Conservation (phyloP, 2,329 filamentous ascomycete genomes). For the Golovinomyces cichoracearum region DNA sequence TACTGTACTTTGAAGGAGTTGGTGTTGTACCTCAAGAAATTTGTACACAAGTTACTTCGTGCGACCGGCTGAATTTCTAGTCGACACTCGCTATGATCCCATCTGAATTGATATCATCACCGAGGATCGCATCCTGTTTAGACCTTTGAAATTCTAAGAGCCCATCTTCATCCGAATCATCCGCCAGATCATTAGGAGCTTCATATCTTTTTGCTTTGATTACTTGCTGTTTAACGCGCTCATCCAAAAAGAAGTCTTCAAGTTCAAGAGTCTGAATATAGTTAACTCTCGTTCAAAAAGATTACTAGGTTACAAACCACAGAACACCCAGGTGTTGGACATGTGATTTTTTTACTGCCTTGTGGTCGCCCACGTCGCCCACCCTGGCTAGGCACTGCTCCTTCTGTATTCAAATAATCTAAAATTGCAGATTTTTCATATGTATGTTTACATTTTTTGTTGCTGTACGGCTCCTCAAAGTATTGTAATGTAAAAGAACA, state of each 20-base stretch:
- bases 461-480: conserved; percentile 41
- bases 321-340: conserved; percentile 39
- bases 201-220: not conserved
- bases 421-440: conserved; percentile 42
- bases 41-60: no score
- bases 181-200: not conserved
- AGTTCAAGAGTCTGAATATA: conserved; percentile 20
- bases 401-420: conserved; percentile 17
- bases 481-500: conserved; percentile 42
- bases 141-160: no score
- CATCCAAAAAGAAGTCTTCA: not conserved
- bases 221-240: not conserved
- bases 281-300: not conserved
- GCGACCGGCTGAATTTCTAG: no score
- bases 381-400: conserved; percentile 2
- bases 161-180: not conserved
- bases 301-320: conserved; percentile 19
- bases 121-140: no score
- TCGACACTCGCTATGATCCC: no score
- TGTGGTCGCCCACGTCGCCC: not conserved
- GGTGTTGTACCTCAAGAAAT: no score
- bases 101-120: no score
- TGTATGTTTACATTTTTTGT: conserved; percentile 40
- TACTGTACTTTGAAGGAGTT: no score
- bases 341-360: conserved; percentile 20